Conservation (phyloP, 2,329 filamentous ascomycete species). For the Westerdykella aurantiaca region DNA sequence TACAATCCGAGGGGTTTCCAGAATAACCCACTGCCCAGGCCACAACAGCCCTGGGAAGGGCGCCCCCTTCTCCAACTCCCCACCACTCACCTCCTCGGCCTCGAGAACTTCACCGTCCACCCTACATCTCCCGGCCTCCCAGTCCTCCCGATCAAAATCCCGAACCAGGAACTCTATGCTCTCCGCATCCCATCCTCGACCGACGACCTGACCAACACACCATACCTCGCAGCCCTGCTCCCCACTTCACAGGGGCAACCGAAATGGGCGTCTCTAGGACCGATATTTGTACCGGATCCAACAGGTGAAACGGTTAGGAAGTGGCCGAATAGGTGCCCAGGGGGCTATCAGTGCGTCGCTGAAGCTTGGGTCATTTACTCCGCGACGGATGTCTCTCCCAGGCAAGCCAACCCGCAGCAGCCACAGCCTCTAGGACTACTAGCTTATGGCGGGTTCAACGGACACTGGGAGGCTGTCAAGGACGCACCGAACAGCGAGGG, state of each 20-base stretch:
- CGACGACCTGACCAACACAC: slow-evolving; percentile 7
- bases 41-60: slow-evolving; percentile 14
- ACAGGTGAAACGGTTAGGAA: slow-evolving; percentile 3
- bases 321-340: slow-evolving; percentile 9
- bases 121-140: slow-evolving; percentile 12
- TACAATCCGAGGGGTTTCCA: too few relatives aligned
- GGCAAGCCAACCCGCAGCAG: neutral
- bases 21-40: slow-evolving; percentile 3
- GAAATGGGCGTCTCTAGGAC: slow-evolving; percentile 6
- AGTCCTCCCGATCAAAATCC: slow-evolving; percentile 11
- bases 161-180: slow-evolving; percentile 7
- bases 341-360: slow-evolving; percentile 9
- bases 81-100: slow-evolving; percentile 10
- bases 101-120: slow-evolving; percentile 23
- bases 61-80: slow-evolving; percentile 13
- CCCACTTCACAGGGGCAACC: neutral
- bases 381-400: neutral
- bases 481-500: slow-evolving; percentile 13
- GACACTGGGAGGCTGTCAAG: slow-evolving; percentile 12
- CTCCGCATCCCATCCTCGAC: slow-evolving; percentile 8
- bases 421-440: neutral
- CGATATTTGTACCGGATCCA: slow-evolving; percentile 9
- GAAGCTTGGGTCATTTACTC: slow-evolving; percentile 7
- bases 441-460: slow-evolving; percentile 10
- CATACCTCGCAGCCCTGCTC: slow-evolving; percentile 13